Conservation (phyloP, 805 yeast genomes). For the Candida xiaguanensis region DNA sequence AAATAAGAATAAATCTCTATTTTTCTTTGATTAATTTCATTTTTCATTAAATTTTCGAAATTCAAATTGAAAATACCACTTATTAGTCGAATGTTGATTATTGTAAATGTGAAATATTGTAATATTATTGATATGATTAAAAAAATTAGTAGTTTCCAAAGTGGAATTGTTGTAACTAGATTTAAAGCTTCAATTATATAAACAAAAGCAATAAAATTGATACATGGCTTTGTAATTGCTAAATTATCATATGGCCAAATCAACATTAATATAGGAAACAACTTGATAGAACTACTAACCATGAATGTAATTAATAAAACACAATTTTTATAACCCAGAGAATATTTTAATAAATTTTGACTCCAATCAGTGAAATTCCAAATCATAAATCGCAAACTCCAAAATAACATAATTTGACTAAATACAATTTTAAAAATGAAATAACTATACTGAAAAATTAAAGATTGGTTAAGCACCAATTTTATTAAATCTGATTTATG, state of each 20-base stretch:
- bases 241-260: constrained; percentile 92
- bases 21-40: constrained; percentile 1
- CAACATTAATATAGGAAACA: constrained; percentile 87
- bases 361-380: constrained; percentile 19
- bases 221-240: constrained; percentile 56
- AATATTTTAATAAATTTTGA: constrained; percentile 19
- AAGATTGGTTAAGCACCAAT: constrained; percentile 27
- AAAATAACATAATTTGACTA: constrained; percentile 42
- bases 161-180: constrained; percentile 18
- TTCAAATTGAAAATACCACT: constrained; percentile 12
- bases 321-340: constrained; percentile 31
- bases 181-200: constrained; percentile 60
- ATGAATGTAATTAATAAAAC: constrained; percentile 65
- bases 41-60: neutral
- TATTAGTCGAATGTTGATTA: constrained; percentile 14
- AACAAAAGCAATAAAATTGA: constrained; percentile 56
- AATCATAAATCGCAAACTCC: constrained; percentile 26
- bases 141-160: constrained; percentile 13
- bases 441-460: constrained; percentile 50
- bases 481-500: constrained; percentile 23
- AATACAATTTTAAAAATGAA: constrained; percentile 52
- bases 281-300: constrained; percentile 72
- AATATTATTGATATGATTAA: constrained; percentile 15
- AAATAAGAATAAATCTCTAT: neutral
- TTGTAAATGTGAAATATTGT: constrained; percentile 14